phyloP scores from a whole-genome alignment of 257 asterid genomes.

The Primulina eburnea region DNA sequence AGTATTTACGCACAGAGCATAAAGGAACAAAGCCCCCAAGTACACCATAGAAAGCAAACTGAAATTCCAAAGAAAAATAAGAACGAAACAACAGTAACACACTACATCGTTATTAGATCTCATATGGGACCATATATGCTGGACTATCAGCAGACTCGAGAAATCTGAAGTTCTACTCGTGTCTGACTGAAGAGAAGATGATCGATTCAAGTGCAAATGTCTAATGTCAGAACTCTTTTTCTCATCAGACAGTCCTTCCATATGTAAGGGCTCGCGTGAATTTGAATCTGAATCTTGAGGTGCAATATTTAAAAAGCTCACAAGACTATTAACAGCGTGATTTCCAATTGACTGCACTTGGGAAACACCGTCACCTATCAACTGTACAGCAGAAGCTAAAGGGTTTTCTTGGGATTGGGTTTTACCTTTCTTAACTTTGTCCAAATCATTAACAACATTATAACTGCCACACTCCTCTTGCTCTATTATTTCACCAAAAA shows the following conservation, averaged over 20 bases:
- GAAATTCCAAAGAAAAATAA: constrained; percentile 92
- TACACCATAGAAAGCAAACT: constrained; percentile 96
- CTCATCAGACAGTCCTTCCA: constrained; percentile 38
- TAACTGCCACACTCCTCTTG: constrained; percentile 53
- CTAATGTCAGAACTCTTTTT: constrained; percentile 32
- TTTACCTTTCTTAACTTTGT: constrained; percentile 38
- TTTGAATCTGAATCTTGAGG: constrained; percentile 60
- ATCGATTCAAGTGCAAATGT: constrained; percentile 45
- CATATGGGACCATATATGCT: constrained; percentile 92
- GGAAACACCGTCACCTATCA: constrained; percentile 90
- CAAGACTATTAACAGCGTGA: constrained; percentile 87
- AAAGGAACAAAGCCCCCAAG: constrained; percentile 79
- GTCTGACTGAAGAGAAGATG: constrained; percentile 77
- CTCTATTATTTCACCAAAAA: constrained; percentile 71
- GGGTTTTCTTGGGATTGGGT: constrained; percentile 65
- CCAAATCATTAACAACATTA: constrained; percentile 35
- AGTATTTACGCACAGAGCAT: constrained; percentile 91
- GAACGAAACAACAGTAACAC: constrained; percentile 84
- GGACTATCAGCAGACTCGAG: constrained; percentile 65
- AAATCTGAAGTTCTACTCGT: constrained; percentile 68
- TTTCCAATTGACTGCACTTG: constrained; percentile 98
- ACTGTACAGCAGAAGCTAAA: constrained; percentile 84
- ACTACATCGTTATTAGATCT: constrained; percentile 88
- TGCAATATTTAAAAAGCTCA: constrained; percentile 73
- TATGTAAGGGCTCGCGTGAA: constrained; percentile 54